Conservation (phyloP, 805 yeast genomes). For the Yarrowia sp. region DNA sequence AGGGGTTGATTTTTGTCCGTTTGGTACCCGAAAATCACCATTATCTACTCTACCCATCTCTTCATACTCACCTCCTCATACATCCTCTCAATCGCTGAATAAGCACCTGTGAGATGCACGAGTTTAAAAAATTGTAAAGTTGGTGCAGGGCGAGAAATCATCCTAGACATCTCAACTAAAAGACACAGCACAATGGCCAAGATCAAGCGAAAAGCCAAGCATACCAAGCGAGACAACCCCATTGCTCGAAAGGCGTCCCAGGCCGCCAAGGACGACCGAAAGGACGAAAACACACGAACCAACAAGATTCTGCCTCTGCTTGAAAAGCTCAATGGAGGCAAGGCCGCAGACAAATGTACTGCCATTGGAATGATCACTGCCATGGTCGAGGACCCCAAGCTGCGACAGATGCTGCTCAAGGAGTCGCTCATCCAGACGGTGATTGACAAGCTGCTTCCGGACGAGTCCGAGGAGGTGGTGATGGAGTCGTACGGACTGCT, state of each 20-base stretch:
- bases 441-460: conserved; percentile 62
- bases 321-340: conserved; percentile 56
- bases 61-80: neutral
- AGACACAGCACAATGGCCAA: conserved; percentile 55
- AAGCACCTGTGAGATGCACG: conserved; percentile 16
- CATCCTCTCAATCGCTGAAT: neutral
- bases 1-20: no score
- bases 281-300: conserved; percentile 49
- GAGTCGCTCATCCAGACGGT: conserved; percentile 66
- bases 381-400: conserved; percentile 61
- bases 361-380: conserved; percentile 72
- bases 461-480: conserved; percentile 67
- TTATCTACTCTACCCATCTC: no score
- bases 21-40: no score
- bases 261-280: conserved; percentile 34
- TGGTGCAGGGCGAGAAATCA: neutral
- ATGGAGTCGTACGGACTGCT: conserved; percentile 78
- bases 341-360: conserved; percentile 70
- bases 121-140: conserved; percentile 17
- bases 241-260: conserved; percentile 39
- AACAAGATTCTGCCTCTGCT: conserved; percentile 67
- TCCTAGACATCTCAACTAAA: neutral
- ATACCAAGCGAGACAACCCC: conserved; percentile 36
- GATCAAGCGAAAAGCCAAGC: conserved; percentile 62
- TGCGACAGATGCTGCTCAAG: conserved; percentile 62